Base-by-base conservation (phyloP, 2,329 filamentous ascomycete genomes). In the Rasamsonia emersonii region DNA sequence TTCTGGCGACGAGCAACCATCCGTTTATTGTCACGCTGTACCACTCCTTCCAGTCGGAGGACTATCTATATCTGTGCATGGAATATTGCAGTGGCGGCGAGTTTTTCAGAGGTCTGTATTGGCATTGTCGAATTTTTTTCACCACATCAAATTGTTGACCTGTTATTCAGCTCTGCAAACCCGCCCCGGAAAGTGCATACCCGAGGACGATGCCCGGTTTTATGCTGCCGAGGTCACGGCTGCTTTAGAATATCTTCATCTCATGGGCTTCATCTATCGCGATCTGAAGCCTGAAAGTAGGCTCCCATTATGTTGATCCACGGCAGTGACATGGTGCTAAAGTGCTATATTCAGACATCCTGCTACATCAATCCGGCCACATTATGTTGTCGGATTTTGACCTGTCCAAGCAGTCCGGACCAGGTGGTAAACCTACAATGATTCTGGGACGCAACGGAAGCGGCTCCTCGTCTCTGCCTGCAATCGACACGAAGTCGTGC, bases 311-410 rank as follows among this genome's bases (percentile, higher is more conserved):
- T 17, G 9, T 16, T 40, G 36, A 28, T 7, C 17, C n/a, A n/a
- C n/a, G n/a, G n/a, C n/a, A n/a, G n/a, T n/a, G n/a, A n/a, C n/a
- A n/a, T n/a, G n/a, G n/a, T n/a, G n/a, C n/a, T n/a, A n/a, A n/a
- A n/a, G n/a, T n/a, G n/a, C n/a, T n/a, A 16, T 24, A n/a, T 21
- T 5, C 45, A 95, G 88, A 98, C 50, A 98, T 98, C 44, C 71
- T 98, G 9, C 77, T 98, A 14, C 91, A 98, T 58, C 91, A 98
- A 60, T 96, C 91, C n/a, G 91, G 91, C 10, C 91, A 98, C 61
- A 98, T 98, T 49, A 98, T 98, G 91, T 74, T 98, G 57, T 96
- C 91, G 39, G 91, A 98, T 65, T 98, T 98, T 61, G 91, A 98
- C 61, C 65, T 98, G 40, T 95, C 88, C 7, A 98, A 98, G 62